Evolutionary conservation across 306 rosid species (phyloP).

Genomic region (Quillaja saponaria): DNA sequence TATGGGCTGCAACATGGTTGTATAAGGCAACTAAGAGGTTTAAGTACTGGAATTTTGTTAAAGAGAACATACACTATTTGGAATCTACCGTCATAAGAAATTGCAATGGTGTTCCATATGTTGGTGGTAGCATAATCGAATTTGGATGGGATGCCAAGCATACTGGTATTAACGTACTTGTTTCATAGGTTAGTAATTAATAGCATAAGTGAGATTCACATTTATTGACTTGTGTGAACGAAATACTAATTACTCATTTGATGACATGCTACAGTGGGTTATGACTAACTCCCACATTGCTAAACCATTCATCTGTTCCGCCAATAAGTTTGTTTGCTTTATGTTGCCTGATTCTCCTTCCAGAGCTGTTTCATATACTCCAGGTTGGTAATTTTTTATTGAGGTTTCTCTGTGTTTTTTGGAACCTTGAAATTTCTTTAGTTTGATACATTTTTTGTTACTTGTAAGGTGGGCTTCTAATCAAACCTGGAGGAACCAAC

Average conservation of each 20-base stretch:
- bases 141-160: conserved; percentile 69
- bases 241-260: no score
- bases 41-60: conserved; percentile 35
- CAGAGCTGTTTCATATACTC: conserved; percentile 45
- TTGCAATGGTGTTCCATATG: neutral
- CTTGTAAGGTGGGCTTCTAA: conserved; percentile 48
- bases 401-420: no score
- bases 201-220: no score
- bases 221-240: no score
- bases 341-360: conserved; percentile 54
- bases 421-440: no score
- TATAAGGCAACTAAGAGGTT: conserved; percentile 43
- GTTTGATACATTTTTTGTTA: no score
- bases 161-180: conserved; percentile 53
- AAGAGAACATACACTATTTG: conserved; percentile 27
- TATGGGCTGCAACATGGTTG: conserved; percentile 68
- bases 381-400: no score
- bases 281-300: no score
- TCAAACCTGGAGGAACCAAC: conserved; percentile 56
- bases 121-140: conserved; percentile 28
- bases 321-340: conserved; percentile 47
- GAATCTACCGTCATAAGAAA: neutral
- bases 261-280: no score
- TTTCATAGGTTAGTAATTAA: conserved; percentile 60
- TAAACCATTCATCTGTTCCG: conserved; percentile 36